Conservation (phyloP, 176 grass and related monocot genomes). For the Olyra latifolia region DNA sequence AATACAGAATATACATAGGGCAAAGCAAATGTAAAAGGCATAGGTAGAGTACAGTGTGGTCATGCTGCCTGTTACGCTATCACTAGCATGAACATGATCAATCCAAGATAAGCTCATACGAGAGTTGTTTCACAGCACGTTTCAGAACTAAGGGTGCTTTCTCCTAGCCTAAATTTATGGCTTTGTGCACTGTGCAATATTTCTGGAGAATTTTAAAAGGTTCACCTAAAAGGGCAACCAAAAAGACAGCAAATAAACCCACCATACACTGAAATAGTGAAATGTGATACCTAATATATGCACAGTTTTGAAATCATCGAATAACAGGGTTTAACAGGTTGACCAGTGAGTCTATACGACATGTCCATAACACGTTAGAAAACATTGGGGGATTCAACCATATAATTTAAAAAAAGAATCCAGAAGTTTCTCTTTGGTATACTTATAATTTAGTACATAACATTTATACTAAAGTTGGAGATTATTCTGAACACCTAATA, state of each 20-base stretch:
- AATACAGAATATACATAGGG: background rate
- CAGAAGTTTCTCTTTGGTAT: background rate
- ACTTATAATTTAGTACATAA: background rate
- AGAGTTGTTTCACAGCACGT: background rate
- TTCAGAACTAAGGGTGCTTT: background rate
- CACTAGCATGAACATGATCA: background rate
- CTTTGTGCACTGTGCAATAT: background rate
- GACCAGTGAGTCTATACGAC: background rate
- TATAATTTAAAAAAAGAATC: background rate
- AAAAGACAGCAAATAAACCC: background rate
- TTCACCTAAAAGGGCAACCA: background rate
- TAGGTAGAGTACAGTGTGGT: background rate
- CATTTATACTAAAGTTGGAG: background rate
- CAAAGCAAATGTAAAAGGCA: background rate
- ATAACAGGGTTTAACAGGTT: slow-evolving; percentile 12
- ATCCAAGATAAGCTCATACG: background rate
- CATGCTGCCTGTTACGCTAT: background rate
- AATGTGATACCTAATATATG: slow-evolving; percentile 1
- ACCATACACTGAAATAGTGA: background rate
- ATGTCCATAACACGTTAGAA: background rate
- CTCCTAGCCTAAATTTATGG: background rate
- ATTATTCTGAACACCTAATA: background rate
- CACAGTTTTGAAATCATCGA: background rate
- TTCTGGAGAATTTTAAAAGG: background rate
- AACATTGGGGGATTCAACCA: background rate